Base-by-base conservation (phyloP, 202 grass and related monocot species). In the Panicum virgatum region DNA sequence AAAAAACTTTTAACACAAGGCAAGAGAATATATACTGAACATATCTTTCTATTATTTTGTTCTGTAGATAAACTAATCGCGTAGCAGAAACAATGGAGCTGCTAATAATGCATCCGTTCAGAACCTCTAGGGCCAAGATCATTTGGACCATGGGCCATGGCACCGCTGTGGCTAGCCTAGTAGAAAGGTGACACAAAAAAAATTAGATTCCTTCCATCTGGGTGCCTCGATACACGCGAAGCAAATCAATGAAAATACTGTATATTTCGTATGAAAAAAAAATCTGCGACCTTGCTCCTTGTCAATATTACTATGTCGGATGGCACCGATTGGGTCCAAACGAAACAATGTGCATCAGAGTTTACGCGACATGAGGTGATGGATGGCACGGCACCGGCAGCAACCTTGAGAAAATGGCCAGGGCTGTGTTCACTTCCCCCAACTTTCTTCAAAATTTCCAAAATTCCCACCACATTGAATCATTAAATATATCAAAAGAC, bases 271-370 rank as follows among this genome's bases (percentile, higher is more conserved):
- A 44, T 30, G 56, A 47, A 27, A 39, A 51, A 51, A 50, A 66
- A 66, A 62, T 75, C 46, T 76, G 54, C 3, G 70, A 63, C 53
- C 36, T 63, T 61, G 53, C 71, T 77, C 37, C 71, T 82, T 85
- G 82, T 75, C 40, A 89, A 82, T 78, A 82, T 78, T 78, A 82
- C 73, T 78, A 78, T 89, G 87, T 82, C 73, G 58, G 78, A 50
- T 36, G 52, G 52, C 65, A 51, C 22, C 56, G 38, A 40, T 46
- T 54, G 42, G 77, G 23, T 45, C 48, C 69, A 66, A 72, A 82
- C 72, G 44, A 66, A 66, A 82, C 73, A 62, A 66, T 1, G 10
- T 22, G 62, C 67, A 48, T 59, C 27, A 75, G 52, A 53, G 66
- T 20, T 36, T 8, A 53, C 12, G 19, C 71, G 34, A 48, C 60